A percentile compares a stretch with the other conserved stretches of the same genome.
phyloP scores from a whole-genome alignment of 768 basidiomycete genomes.

The Lentinula raphanica region DNA sequence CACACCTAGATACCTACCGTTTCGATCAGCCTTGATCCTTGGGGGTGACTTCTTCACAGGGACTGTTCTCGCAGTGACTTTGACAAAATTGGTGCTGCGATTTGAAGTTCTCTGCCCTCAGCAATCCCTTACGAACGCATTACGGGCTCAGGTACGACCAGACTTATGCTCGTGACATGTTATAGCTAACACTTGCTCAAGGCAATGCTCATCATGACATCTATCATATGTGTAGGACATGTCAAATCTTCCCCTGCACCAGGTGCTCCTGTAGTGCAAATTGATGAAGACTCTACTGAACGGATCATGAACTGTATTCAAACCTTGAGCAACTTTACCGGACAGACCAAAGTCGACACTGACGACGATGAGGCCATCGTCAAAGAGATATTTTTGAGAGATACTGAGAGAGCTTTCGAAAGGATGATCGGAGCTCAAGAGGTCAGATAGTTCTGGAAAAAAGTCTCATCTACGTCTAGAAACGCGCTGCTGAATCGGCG shows the following conservation, averaged over 20 bases:
- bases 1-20: too few species aligned
- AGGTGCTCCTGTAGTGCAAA: conserved; percentile 25
- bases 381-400: conserved; percentile 71
- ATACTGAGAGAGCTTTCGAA: conserved; percentile 87
- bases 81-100: conserved; percentile 89
- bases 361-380: conserved; percentile 31
- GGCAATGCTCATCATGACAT: conserved; percentile 98
- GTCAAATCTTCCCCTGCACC: conserved; percentile 89
- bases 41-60: conserved; percentile 98
- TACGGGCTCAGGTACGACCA: conserved; percentile 73
- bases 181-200: conserved; percentile 20
- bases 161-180: neutral
- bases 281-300: conserved; percentile 97
- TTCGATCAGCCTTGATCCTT: conserved; percentile 64
- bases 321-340: conserved; percentile 76
- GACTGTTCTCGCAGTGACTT: conserved; percentile 78
- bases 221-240: conserved; percentile 93
- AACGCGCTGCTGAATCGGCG: conserved; percentile 74
- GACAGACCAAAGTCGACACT: conserved; percentile 23
- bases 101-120: conserved; percentile 39
- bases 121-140: conserved; percentile 53
- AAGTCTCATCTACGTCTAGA: conserved; percentile 21
- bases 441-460: conserved; percentile 36
- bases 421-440: conserved; percentile 97
- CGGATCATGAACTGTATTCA: conserved; percentile 95